phyloP scores from a whole-genome alignment of 805 yeast genomes.

The Metschnikowia chrysomelidarum region DNA sequence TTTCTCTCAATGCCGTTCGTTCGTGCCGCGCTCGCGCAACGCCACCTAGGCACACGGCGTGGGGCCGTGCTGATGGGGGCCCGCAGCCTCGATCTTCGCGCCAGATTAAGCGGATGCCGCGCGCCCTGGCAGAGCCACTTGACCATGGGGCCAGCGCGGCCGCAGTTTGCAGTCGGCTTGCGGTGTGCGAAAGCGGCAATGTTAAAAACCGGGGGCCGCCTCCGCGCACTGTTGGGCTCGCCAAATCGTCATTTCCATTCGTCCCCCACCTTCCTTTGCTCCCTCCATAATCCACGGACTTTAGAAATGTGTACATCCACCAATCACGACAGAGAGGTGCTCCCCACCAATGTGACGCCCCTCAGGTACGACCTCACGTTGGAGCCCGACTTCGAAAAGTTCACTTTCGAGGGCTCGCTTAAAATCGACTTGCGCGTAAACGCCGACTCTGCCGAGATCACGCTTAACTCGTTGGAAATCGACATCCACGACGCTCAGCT shows the following conservation, averaged over 20 bases:
- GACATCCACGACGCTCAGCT: slow-evolving; percentile 51
- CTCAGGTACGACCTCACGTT: slow-evolving; percentile 38
- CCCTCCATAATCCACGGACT: slow-evolving; percentile 5
- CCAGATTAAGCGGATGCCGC: background rate
- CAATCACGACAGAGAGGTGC: slow-evolving; percentile 33
- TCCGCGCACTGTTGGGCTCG: background rate
- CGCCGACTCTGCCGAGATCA: slow-evolving; percentile 45
- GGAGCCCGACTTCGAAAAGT: slow-evolving; percentile 49
- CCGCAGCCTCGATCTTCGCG: background rate
- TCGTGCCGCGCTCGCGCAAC: slow-evolving; percentile 1
- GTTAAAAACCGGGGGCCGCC: too few species aligned
- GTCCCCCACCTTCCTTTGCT: slow-evolving; percentile 8
- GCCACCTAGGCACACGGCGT: too few species aligned
- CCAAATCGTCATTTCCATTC: background rate
- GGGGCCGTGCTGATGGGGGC: background rate
- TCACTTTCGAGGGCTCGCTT: slow-evolving; percentile 57
- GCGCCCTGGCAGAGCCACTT: background rate
- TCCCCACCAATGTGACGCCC: slow-evolving; percentile 44
- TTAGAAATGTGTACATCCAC: slow-evolving; percentile 10
- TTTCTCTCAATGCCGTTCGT: background rate
- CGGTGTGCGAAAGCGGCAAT: too few species aligned
- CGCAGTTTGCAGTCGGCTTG: background rate
- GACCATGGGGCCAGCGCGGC: slow-evolving; percentile 1
- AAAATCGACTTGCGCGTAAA: slow-evolving; percentile 53
- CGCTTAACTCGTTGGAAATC: slow-evolving; percentile 64